Percentiles rank a stretch among this genome's conserved stretches.
These are phyloP conservation scores for Trichoderma asperelloides DNA, from an alignment of 495 filamentous ascomycete genomes.

Conservation along the genomic window DNA sequence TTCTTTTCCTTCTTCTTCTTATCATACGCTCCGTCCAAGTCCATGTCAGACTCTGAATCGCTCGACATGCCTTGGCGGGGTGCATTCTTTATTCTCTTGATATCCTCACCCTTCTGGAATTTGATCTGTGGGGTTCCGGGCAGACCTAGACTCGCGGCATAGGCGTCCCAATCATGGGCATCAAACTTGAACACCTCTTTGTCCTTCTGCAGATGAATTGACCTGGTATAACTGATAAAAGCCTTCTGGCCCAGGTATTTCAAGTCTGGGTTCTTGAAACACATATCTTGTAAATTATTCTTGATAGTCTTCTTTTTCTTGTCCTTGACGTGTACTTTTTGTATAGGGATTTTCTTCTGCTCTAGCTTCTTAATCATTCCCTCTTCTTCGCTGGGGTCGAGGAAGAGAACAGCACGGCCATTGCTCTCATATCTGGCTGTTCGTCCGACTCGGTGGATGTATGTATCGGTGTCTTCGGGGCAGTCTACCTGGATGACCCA, in stretches of 20 bases:
- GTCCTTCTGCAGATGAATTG: slow-evolving; percentile 80
- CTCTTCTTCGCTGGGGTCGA: slow-evolving; percentile 84
- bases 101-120: slow-evolving; percentile 79
- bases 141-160: slow-evolving; percentile 73
- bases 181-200: slow-evolving; percentile 83
- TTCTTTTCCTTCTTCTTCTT: slow-evolving; percentile 47
- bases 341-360: slow-evolving; percentile 79
- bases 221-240: slow-evolving; percentile 79
- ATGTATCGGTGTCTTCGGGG: slow-evolving; percentile 93
- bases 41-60: slow-evolving; percentile 37
- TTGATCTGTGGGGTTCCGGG: slow-evolving; percentile 86
- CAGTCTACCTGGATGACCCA: slow-evolving; percentile 96
- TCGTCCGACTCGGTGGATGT: slow-evolving; percentile 92
- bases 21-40: slow-evolving; percentile 35
- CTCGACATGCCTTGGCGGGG: slow-evolving; percentile 51
- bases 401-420: slow-evolving; percentile 81
- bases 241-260: slow-evolving; percentile 96
- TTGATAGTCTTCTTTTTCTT: slow-evolving; percentile 85
- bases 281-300: slow-evolving; percentile 79
- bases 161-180: slow-evolving; percentile 74
- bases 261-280: slow-evolving; percentile 87
- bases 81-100: slow-evolving; percentile 80
- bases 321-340: slow-evolving; percentile 71
- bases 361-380: slow-evolving; percentile 76
- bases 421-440: slow-evolving; percentile 88